Conservation (phyloP, 306 rosid genomes). For the Medicago ruthenica region DNA sequence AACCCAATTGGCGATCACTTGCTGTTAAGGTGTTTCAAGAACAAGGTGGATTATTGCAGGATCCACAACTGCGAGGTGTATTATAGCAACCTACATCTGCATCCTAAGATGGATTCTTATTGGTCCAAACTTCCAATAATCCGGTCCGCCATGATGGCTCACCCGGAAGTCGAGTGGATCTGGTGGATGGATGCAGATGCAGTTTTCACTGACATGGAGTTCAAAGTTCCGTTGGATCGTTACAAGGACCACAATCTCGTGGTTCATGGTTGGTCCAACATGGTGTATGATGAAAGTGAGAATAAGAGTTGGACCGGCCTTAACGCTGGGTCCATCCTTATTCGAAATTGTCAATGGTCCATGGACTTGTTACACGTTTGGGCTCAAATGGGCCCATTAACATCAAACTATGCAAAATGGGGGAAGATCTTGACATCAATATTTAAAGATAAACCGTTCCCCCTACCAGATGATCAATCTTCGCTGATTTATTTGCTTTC, state of each 20-base stretch:
- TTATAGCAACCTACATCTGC: slow-evolving; percentile 63
- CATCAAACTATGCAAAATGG: slow-evolving; percentile 60
- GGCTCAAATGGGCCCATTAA: slow-evolving; percentile 78
- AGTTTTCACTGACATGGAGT: slow-evolving; percentile 72
- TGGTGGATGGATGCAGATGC: slow-evolving; percentile 94
- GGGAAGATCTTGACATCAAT: slow-evolving; percentile 51
- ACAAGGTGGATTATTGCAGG: slow-evolving; percentile 79
- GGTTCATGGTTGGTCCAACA: slow-evolving; percentile 66
- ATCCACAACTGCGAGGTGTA: slow-evolving; percentile 63
- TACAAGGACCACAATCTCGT: slow-evolving; percentile 66
- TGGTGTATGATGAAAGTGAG: slow-evolving; percentile 43
- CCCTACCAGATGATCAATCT: slow-evolving; percentile 47
- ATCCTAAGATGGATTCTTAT: slow-evolving; percentile 59
- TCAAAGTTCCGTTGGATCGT: slow-evolving; percentile 60
- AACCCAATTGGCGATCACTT: slow-evolving; percentile 72
- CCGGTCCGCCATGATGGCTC: slow-evolving; percentile 78
- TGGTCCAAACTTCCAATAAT: slow-evolving; percentile 80
- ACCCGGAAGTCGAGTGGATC: slow-evolving; percentile 83
- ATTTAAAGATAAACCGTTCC: slow-evolving; percentile 59
- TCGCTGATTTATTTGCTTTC: slow-evolving; percentile 5
- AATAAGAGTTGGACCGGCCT: slow-evolving; percentile 74
- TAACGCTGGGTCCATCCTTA: slow-evolving; percentile 73
- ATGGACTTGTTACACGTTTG: slow-evolving; percentile 69
- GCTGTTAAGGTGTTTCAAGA: slow-evolving; percentile 66
- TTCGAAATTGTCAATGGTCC: slow-evolving; percentile 79